Evolutionary conservation across 495 filamentous ascomycete genomes (phyloP).

Genomic region (Aspergillus mulundensis): DNA sequence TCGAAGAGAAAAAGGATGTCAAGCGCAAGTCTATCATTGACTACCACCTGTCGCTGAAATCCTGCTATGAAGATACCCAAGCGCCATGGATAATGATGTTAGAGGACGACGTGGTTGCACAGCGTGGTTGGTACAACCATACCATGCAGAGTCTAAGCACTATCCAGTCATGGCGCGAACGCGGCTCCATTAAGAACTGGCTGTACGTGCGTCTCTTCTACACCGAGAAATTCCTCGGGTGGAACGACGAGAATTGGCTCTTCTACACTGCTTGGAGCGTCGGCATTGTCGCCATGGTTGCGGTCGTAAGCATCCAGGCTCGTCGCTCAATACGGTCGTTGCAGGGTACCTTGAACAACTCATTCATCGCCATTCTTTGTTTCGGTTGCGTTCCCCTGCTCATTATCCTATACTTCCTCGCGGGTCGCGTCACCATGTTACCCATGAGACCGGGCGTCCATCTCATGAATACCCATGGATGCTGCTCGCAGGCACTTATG

Average conservation of each 20-base stretch:
- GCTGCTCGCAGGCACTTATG: slow-evolving; percentile 36
- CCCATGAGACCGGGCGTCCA: slow-evolving; percentile 30
- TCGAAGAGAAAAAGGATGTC: slow-evolving; percentile 28
- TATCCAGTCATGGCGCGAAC: slow-evolving; percentile 26
- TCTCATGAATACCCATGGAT: slow-evolving; percentile 33
- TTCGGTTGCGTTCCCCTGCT: slow-evolving; percentile 27
- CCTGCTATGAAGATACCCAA: slow-evolving; percentile 37
- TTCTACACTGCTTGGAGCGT: slow-evolving; percentile 36
- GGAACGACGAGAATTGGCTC: slow-evolving; percentile 51
- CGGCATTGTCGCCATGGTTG: slow-evolving; percentile 16
- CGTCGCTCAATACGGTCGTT: slow-evolving; percentile 16
- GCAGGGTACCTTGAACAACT: slow-evolving; percentile 23
- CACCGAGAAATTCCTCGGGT: slow-evolving; percentile 52
- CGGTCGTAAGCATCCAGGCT: slow-evolving; percentile 13
- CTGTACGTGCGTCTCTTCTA: slow-evolving; percentile 58
- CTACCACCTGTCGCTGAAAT: slow-evolving; percentile 44
- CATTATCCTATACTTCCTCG: slow-evolving; percentile 34
- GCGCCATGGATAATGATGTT: slow-evolving; percentile 48
- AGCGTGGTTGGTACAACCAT: slow-evolving; percentile 48
- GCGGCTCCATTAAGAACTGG: slow-evolving; percentile 24
- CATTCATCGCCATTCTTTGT: slow-evolving; percentile 22
- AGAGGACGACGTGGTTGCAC: slow-evolving; percentile 53
- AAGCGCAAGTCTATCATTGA: slow-evolving; percentile 46
- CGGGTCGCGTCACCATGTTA: slow-evolving; percentile 36
- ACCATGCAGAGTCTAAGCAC: slow-evolving; percentile 35